Evolutionary conservation across 805 yeast genomes (phyloP).

Genomic region (Saccharomycopsis javanensis): DNA sequence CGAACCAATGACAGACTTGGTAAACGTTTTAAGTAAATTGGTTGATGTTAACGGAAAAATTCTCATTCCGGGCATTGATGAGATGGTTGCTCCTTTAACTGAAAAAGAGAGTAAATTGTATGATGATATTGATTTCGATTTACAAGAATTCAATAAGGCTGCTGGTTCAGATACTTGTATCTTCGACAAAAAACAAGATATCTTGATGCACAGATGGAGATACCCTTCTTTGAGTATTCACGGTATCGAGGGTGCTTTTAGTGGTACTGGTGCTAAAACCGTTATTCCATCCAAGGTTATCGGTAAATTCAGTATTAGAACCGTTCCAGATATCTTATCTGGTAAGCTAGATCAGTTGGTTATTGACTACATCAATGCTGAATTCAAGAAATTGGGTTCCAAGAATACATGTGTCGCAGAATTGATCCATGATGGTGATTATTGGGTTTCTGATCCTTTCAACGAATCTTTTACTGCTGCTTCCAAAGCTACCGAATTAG

Average conservation of each 20-base stretch:
- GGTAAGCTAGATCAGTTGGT: constrained; percentile 71
- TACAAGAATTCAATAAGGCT: constrained; percentile 78
- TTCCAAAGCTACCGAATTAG: constrained; percentile 83
- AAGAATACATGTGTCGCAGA: constrained; percentile 67
- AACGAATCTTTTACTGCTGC: constrained; percentile 93
- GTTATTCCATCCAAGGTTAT: constrained; percentile 91
- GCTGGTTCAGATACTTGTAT: constrained; percentile 81
- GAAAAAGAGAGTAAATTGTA: constrained; percentile 69
- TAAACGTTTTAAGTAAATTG: constrained; percentile 63
- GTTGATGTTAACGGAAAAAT: constrained; percentile 81
- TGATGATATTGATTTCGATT: constrained; percentile 75
- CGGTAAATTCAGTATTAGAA: constrained; percentile 95
- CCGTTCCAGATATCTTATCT: constrained; percentile 89
- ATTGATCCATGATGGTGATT: constrained; percentile 87
- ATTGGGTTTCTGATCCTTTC: constrained; percentile 93
- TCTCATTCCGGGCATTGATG: constrained; percentile 76
- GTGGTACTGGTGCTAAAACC: constrained; percentile 92
- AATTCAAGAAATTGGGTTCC: constrained; percentile 59
- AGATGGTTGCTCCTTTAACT: constrained; percentile 92
- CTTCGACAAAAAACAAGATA: constrained; percentile 67
- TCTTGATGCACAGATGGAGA: constrained; percentile 98
- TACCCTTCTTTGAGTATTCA: constrained; percentile 92
- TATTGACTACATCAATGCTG: constrained; percentile 53
- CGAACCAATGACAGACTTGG: constrained; percentile 93
- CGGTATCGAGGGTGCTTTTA: constrained; percentile 97